Conservation (phyloP, 768 basidiomycete genomes). For the Lactarius evosmus region DNA sequence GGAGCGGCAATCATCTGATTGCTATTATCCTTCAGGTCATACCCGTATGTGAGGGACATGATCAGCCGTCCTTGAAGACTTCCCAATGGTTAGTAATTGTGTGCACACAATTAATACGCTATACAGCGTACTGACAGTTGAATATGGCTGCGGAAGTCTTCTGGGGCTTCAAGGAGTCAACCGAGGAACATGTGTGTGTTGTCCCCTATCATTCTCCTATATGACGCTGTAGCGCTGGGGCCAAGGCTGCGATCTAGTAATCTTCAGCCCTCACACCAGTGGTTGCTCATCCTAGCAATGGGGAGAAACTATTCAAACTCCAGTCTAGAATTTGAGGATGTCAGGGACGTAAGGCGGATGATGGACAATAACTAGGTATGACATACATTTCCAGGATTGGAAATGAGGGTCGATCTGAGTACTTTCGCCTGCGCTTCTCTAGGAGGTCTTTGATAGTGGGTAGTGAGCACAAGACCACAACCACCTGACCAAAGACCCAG, state of each 20-base stretch:
- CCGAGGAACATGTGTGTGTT: too few relatives aligned
- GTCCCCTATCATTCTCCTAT: constrained; percentile 8
- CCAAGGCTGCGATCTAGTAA: constrained; percentile 12
- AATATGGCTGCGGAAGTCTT: too few relatives aligned
- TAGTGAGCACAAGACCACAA: too few relatives aligned
- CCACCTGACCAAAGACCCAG: too few relatives aligned
- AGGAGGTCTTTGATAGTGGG: too few relatives aligned
- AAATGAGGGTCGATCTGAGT: constrained; percentile 9
- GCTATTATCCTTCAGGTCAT: constrained; percentile 6
- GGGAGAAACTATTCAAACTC: not conserved
- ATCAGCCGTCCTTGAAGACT: too few relatives aligned
- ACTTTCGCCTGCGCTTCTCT: not conserved
- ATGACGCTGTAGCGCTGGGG: not conserved
- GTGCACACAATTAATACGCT: too few relatives aligned
- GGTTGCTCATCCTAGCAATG: not conserved
- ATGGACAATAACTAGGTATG: too few relatives aligned
- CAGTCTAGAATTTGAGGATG: not conserved
- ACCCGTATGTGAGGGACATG: constrained; percentile 13
- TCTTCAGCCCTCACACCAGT: constrained; percentile 6
- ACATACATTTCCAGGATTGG: constrained; percentile 5
- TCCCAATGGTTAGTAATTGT: too few relatives aligned
- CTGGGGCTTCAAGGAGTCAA: too few relatives aligned
- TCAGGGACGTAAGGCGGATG: too few relatives aligned
- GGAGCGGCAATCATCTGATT: not conserved
- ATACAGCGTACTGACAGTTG: too few relatives aligned